phyloP scores from a whole-genome alignment of 202 grass and related monocot species.

The Tripidium arundinaceum region DNA sequence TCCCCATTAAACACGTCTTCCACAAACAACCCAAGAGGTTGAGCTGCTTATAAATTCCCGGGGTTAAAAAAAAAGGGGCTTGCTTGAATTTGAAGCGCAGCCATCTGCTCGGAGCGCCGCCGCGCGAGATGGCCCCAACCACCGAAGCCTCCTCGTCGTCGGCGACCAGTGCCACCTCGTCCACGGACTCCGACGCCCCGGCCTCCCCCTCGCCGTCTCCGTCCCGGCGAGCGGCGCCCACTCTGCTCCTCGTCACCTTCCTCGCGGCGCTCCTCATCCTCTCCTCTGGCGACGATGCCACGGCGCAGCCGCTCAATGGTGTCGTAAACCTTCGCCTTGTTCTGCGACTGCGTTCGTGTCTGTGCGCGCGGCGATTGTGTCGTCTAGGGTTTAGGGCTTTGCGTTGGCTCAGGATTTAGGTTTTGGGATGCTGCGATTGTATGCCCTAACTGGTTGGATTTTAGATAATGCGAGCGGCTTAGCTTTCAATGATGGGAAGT shows the following conservation, averaged over 20 bases:
- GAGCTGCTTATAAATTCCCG: background rate
- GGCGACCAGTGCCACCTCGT: conserved; percentile 15
- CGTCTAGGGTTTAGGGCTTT: conserved; percentile 41
- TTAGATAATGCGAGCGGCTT: background rate
- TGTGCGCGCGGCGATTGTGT: background rate
- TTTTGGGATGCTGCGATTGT: background rate
- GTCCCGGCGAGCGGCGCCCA: conserved; percentile 26
- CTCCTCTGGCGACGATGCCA: conserved; percentile 39
- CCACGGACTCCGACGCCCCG: background rate
- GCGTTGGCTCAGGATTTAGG: background rate
- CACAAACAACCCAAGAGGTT: background rate
- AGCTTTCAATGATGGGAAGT: background rate
- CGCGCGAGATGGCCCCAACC: conserved; percentile 27
- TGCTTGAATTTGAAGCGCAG: conserved; percentile 16
- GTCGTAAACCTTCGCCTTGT: background rate
- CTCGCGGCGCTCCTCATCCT: conserved; percentile 47
- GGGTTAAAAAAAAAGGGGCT: background rate
- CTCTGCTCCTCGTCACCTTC: conserved; percentile 45
- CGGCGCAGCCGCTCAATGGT: conserved; percentile 34
- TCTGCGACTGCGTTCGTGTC: background rate
- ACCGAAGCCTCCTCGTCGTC: conserved; percentile 6
- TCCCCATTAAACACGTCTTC: background rate
- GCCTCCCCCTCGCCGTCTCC: background rate
- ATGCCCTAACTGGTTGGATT: background rate
- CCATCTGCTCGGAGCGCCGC: conserved; percentile 10